Conservation (phyloP, 129 eudicot species). For the Mikania micrantha region DNA sequence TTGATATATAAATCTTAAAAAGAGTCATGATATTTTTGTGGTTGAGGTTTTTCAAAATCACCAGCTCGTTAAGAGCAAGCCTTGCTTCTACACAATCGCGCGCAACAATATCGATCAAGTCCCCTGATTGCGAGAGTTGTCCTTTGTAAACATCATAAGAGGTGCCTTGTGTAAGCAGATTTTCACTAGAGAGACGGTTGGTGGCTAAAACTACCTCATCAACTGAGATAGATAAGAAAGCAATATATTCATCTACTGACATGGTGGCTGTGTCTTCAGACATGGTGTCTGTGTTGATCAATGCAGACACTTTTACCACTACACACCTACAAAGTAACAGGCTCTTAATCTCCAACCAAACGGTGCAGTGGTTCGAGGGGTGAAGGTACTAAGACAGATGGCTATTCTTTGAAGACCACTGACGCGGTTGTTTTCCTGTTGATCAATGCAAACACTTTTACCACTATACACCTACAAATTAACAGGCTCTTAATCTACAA, state of each 20-base stretch:
- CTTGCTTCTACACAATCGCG: slow-evolving; percentile 39
- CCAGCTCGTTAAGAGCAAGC: slow-evolving; percentile 30
- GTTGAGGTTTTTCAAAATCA: slow-evolving; percentile 37
- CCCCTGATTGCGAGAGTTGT: not conserved
- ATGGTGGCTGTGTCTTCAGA: not conserved
- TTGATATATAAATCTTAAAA: slow-evolving; percentile 37
- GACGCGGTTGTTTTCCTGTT: too few species aligned
- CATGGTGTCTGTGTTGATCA: not conserved
- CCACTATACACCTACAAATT: too few species aligned
- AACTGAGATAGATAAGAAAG: not conserved
- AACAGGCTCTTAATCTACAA: too few species aligned
- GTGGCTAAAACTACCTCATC: slow-evolving; percentile 39
- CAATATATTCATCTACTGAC: not conserved
- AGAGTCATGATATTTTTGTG: slow-evolving; percentile 46
- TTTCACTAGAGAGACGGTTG: slow-evolving; percentile 43
- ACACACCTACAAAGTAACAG: too few species aligned
- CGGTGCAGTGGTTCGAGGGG: too few species aligned
- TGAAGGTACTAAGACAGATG: too few species aligned
- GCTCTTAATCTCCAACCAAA: too few species aligned
- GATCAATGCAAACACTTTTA: too few species aligned
- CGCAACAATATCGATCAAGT: slow-evolving; percentile 32
- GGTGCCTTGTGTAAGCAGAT: slow-evolving; percentile 45
- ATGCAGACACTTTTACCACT: not conserved
- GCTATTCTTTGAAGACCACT: too few species aligned
- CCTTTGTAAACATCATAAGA: slow-evolving; percentile 52